Conservation (phyloP, 108 stramenopile species). For the Cyclostephanos invisitatus region DNA sequence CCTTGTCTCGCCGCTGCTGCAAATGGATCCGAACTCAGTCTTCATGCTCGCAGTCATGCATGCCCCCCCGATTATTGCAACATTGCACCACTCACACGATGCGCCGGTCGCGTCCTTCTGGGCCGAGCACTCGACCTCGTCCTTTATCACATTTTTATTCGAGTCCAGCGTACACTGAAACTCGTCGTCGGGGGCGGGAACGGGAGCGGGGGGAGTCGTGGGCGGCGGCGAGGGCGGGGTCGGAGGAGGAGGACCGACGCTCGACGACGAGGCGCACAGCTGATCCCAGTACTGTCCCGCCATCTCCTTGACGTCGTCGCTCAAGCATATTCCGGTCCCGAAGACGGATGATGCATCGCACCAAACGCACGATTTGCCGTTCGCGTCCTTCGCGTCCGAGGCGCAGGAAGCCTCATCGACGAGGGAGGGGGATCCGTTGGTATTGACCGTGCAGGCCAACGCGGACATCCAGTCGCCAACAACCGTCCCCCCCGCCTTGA, state of each 20-base stretch:
- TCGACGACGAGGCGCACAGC: conserved; percentile 14
- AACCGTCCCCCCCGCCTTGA: not conserved
- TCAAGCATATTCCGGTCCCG: conserved; percentile 30
- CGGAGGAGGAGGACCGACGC: not conserved
- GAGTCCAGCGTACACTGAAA: conserved; percentile 25
- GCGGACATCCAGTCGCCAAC: conserved; percentile 4
- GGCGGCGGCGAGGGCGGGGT: not conserved
- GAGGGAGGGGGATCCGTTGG: conserved; percentile 13
- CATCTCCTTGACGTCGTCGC: conserved; percentile 14
- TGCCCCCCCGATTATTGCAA: conserved; percentile 36
- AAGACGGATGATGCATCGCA: conserved; percentile 29
- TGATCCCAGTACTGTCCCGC: conserved; percentile 31
- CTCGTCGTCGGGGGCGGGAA: conserved; percentile 11
- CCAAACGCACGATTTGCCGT: conserved; percentile 38
- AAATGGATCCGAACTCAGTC: conserved; percentile 20
- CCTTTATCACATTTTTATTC: conserved; percentile 12
- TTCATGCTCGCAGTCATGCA: conserved; percentile 31
- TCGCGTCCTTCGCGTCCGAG: conserved; percentile 12
- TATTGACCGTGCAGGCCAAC: conserved; percentile 21
- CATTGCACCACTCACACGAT: conserved; percentile 38
- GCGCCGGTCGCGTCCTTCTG: conserved; percentile 17
- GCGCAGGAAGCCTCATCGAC: conserved; percentile 26
- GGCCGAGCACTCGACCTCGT: conserved; percentile 23
- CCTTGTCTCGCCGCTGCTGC: conserved; percentile 7
- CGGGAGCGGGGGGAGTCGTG: not conserved